A percentile compares a stretch with the other conserved stretches of the same genome.
These are phyloP conservation scores for Triticum timopheevii DNA, from an alignment of 176 grass and related monocot genomes.

Conservation along the genomic window DNA sequence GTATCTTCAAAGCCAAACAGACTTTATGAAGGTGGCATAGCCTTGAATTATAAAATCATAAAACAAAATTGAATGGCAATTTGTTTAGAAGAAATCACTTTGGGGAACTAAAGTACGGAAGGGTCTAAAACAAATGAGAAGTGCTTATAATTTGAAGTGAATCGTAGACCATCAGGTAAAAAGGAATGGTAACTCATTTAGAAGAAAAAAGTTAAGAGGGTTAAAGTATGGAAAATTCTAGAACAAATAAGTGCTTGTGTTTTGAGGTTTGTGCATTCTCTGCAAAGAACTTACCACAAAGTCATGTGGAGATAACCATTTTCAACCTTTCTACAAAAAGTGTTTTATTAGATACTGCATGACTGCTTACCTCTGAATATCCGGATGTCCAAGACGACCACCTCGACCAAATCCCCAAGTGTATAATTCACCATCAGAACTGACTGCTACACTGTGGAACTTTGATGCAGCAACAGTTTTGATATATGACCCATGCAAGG, in stretches of 20 bases:
- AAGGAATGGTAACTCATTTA: too few relatives aligned
- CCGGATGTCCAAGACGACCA: slow-evolving; percentile 90
- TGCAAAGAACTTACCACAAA: neutral
- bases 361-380: slow-evolving; percentile 78
- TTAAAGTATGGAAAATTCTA: too few relatives aligned
- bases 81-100: neutral
- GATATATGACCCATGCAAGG: slow-evolving; percentile 77
- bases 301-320: neutral
- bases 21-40: neutral
- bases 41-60: neutral
- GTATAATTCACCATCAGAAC: slow-evolving; percentile 86
- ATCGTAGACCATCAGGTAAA: neutral
- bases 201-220: too few relatives aligned
- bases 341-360: neutral
- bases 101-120: neutral
- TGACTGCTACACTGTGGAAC: slow-evolving; percentile 94
- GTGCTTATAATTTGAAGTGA: neutral
- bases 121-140: neutral
- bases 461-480: slow-evolving; percentile 78
- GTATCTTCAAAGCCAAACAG: neutral
- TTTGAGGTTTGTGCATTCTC: neutral
- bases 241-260: neutral
- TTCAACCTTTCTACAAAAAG: neutral
- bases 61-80: neutral
- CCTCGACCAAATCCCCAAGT: slow-evolving; percentile 98